Evolutionary conservation across 1,139 yeast species (phyloP).

Genomic region (Pneumocystis sp.): DNA sequence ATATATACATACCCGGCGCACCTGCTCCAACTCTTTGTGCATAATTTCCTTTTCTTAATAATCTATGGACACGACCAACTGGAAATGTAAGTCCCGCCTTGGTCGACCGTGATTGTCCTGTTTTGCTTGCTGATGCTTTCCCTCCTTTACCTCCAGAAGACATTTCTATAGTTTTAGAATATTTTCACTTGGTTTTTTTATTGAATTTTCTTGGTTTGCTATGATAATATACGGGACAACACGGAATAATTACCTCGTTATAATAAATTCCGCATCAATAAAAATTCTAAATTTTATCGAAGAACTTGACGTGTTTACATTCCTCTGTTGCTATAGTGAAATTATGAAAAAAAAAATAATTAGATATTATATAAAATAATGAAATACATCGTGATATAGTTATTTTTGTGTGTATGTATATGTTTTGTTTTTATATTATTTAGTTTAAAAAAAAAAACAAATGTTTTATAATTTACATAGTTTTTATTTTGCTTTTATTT

Average conservation of each 20-base stretch:
- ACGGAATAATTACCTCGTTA: background rate
- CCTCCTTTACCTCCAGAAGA: constrained; percentile 91
- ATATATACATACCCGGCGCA: constrained; percentile 33
- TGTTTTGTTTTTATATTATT: background rate
- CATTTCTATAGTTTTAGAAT: background rate
- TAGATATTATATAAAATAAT: background rate
- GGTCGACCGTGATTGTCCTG: constrained; percentile 93
- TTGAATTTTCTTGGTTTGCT: background rate
- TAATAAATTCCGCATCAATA: background rate
- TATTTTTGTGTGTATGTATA: background rate
- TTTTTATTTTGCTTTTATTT: background rate
- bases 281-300: background rate
- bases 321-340: background rate
- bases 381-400: background rate
- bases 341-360: background rate
- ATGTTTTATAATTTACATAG: background rate
- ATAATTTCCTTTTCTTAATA: constrained; percentile 82
- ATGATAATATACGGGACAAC: background rate
- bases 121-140: constrained; percentile 54
- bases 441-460: background rate
- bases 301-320: background rate
- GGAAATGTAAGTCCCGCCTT: constrained; percentile 99
- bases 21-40: constrained; percentile 21
- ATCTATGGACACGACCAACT: constrained; percentile 98
- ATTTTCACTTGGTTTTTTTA: background rate